Evolutionary conservation across 352 stramenopile species (phyloP), one percentile per base, ranked within the genome.

Genomic region (Pythium biforme): DNA sequence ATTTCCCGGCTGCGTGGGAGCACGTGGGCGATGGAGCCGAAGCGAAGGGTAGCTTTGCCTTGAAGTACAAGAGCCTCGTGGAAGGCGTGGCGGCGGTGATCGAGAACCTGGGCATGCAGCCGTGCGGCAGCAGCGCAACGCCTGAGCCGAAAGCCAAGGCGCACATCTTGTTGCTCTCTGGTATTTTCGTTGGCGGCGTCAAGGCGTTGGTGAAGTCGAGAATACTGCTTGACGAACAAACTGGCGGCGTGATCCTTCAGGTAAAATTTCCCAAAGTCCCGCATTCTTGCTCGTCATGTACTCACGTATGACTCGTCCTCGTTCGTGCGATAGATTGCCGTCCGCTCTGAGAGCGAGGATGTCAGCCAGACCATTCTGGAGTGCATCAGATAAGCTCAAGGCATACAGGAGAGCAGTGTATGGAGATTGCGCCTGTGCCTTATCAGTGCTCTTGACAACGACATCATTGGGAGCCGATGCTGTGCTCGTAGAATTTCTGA

Each of bases 1-100:
- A 99, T 68, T 99, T 99, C 70, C 85, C 96, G 40, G 90, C 89
- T 34, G 83, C 87, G 7, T 99, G 97, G 98, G 97, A 99, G 62
- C 79, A 94, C 46, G 74, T 98, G 59, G 94, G 93, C 46, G 96
- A 98, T 61, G 70, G 70, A 48, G 92, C 94, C 10, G 97, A 99
- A 86, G 95, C 97, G 9, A 89, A 99, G 58, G 96, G 98, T 65
- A 99, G 98, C 70, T 97, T 97, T 71, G 86, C 90, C 12, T 78
- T 98, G 17, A 95, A 98, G 68, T 99, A 98, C 90, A 98, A 98
- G 74, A 98, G 88, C 41, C 76, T 98, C 29, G 90, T 98, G 25
- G 94, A 99, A 71, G 96, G 95, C 22, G 88, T 99, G n/a, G 79
- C 85, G 0, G 92, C 91, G 31, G 89, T 99, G 43, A 97, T 98